Conservation (phyloP, 1,284 basidiomycete genomes). For the Butyriboletus regius region DNA sequence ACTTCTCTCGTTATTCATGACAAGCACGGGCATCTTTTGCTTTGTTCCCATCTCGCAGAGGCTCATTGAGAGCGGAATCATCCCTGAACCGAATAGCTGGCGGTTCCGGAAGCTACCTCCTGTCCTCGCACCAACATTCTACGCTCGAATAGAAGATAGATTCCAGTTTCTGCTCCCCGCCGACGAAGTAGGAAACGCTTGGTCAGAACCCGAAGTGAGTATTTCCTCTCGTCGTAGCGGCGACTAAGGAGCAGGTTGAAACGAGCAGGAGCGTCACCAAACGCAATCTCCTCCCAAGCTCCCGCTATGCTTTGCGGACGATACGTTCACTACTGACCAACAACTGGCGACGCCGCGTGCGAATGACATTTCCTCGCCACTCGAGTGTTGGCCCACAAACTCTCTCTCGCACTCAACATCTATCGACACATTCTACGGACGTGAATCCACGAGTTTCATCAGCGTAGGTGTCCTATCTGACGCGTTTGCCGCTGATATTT, state of each 20-base stretch:
- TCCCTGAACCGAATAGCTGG: conserved; percentile 8
- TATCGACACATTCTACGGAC: background rate
- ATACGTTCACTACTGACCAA: background rate
- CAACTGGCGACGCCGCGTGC: background rate
- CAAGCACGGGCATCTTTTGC: conserved; percentile 24
- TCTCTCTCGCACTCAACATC: background rate
- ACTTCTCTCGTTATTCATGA: conserved; percentile 20
- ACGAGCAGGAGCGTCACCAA: background rate
- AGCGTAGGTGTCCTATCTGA: conserved; percentile 8
- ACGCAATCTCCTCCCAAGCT: background rate
- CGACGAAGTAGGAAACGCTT: background rate
- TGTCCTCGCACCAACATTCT: background rate
- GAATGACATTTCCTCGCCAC: background rate
- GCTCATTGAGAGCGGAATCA: conserved; percentile 24
- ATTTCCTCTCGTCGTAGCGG: background rate
- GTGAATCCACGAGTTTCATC: conserved; percentile 2
- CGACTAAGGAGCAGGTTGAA: background rate
- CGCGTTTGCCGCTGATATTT: background rate
- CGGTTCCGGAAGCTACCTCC: background rate
- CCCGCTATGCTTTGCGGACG: background rate
- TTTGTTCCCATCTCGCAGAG: conserved; percentile 25
- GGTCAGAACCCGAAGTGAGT: conserved; percentile 8
- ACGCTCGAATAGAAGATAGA: background rate
- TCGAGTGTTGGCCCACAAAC: background rate
- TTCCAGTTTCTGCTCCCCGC: background rate